Evolutionary conservation across 2,329 filamentous ascomycete species (phyloP).

Genomic region (Calonectria leucothoes): DNA sequence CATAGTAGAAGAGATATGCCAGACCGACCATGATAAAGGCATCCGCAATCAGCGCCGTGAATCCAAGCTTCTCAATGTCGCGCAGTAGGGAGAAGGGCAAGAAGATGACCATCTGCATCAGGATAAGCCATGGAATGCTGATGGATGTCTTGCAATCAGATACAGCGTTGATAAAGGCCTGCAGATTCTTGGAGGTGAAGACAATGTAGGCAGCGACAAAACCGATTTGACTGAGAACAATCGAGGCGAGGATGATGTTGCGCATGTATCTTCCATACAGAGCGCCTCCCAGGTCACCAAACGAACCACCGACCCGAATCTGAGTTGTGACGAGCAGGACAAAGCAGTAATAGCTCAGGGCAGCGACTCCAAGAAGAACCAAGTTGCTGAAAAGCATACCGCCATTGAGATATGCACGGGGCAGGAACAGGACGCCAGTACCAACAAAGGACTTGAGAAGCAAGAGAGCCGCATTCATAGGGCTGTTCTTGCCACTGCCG

Average conservation of each 20-base stretch:
- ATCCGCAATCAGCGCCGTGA: constrained; percentile 93
- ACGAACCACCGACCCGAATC: constrained; percentile 89
- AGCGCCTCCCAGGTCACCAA: constrained; percentile 94
- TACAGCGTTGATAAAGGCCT: constrained; percentile 93
- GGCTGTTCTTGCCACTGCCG: constrained; percentile 80
- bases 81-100: constrained; percentile 92
- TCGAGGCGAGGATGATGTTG: constrained; percentile 86
- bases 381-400: constrained; percentile 97
- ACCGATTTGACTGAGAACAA: constrained; percentile 94
- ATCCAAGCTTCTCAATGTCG: constrained; percentile 97
- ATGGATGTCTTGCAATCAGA: constrained; percentile 88
- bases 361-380: constrained; percentile 86
- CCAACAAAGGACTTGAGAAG: constrained; percentile 98
- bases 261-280: constrained; percentile 94
- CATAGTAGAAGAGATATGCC: constrained; percentile 95
- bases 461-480: constrained; percentile 83
- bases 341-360: constrained; percentile 96
- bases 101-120: constrained; percentile 97
- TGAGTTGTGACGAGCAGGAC: constrained; percentile 91
- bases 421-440: constrained; percentile 93
- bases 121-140: constrained; percentile 87
- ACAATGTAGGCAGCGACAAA: constrained; percentile 97
- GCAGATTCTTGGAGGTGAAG: constrained; percentile 94
- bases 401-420: constrained; percentile 92
- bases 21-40: constrained; percentile 93